Evolutionary conservation across 1,139 yeast species (phyloP), one percentile per base, ranked within the genome.

Genomic region (Geotrichum restrictum): DNA sequence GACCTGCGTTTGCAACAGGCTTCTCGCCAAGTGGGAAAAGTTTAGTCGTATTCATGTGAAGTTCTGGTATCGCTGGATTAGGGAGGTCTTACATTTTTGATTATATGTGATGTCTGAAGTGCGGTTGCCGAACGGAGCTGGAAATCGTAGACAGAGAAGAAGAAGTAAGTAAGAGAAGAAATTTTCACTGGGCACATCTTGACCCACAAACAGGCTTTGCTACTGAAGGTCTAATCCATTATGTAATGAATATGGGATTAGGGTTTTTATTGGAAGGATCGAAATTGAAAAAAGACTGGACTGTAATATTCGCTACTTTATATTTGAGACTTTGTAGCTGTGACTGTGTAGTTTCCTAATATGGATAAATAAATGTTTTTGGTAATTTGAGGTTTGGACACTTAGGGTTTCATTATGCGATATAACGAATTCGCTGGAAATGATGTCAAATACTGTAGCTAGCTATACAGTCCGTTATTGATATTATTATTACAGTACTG

Each of bases 101-200:
- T n/a, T 43, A 42, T 50, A 27, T 50, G 43, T 33, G 39, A 34
- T 40, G 48, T 45, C 43, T 45, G 19, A 33, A 45, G 43, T 37
- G 46, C 45, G 53, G 47, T 45, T 45, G 53, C 49, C 53, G 42
- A 45, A 50, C 53, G 34, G 48, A 43, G 52, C 44, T 42, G 52
- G 44, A 38, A 45, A 31, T 42, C 46, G 42, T 50, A 45, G 33
- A 27, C 49, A 33, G 22, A 31, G 36, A 32, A 33, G 19, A 45
- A 14, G 27, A 39, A 45, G 45, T 48, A 39, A 45, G 45, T 48
- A 49, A 29, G 38, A 45, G 33, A 45, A 45, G 39, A 42, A 49
- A 27, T 45, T 49, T 42, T 40, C 44, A 40, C 33, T 14, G 18
- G 22, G 32, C 33, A 3, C 5, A 4, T 33, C 14, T 6, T 11